Conservation (phyloP, 1,139 yeast genomes). For the Blastobotrys aristatus region DNA sequence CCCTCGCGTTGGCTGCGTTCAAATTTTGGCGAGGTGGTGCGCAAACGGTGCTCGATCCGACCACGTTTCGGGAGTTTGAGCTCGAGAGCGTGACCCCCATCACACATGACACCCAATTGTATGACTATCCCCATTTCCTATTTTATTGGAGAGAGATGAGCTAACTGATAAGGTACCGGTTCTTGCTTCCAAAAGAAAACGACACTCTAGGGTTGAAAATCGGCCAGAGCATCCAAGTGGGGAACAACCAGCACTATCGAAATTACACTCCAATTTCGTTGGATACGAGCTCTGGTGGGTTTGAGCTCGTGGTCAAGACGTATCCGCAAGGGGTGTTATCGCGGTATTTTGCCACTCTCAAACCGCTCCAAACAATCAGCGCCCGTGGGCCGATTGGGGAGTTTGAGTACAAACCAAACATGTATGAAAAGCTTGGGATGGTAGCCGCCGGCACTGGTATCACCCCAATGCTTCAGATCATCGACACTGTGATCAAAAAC, state of each 20-base stretch:
- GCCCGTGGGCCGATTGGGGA: constrained; percentile 91
- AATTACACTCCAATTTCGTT: constrained; percentile 92
- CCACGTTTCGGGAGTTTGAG: constrained; percentile 69
- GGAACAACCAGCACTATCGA: constrained; percentile 68
- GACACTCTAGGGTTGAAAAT: constrained; percentile 61
- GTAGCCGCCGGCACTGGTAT: constrained; percentile 95
- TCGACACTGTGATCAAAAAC: constrained; percentile 67
- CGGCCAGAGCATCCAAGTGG: constrained; percentile 68
- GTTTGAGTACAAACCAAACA: constrained; percentile 75
- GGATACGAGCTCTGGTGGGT: constrained; percentile 42
- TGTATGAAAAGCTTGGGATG: constrained; percentile 68
- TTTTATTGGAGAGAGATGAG: too few relatives aligned
- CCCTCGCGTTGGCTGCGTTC: constrained; percentile 24
- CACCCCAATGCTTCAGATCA: constrained; percentile 86
- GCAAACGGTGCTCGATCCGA: constrained; percentile 47
- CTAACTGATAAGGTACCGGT: constrained; percentile 1
- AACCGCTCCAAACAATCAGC: constrained; percentile 59
- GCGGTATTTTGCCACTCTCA: constrained; percentile 59
- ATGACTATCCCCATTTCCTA: too few relatives aligned
- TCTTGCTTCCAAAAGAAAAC: constrained; percentile 5
- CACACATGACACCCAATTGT: constrained; percentile 73
- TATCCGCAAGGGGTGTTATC: constrained; percentile 86
- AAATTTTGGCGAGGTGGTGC: constrained; percentile 32
- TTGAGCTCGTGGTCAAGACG: constrained; percentile 62
- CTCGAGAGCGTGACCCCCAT: constrained; percentile 69